A percentile compares a stretch with the other conserved stretches of the same genome.
Conservation (phyloP, 2,329 filamentous ascomycete genomes). For the Colletotrichum acutatum region DNA sequence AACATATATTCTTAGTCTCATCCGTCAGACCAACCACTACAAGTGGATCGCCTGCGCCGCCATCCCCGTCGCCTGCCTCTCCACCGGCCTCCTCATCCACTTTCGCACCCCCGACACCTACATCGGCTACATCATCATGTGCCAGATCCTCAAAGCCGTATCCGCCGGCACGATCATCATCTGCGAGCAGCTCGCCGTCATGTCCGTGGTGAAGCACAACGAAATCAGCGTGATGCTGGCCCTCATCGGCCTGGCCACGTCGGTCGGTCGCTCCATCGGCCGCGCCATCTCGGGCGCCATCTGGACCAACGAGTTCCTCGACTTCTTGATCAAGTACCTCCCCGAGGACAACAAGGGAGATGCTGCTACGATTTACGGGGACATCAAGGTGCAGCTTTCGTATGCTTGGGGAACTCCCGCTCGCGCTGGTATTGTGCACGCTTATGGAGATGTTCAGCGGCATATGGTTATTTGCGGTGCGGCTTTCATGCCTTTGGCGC, state of each 20-base stretch:
- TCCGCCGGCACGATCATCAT: conserved; percentile 53
- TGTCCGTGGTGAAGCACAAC: conserved; percentile 46
- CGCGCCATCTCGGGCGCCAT: conserved; percentile 45
- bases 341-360: conserved; percentile 56
- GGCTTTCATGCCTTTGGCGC: conserved; percentile 22
- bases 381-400: conserved; percentile 46
- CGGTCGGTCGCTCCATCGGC: conserved; percentile 46
- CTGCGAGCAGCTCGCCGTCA: conserved; percentile 54
- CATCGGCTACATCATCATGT: conserved; percentile 51
- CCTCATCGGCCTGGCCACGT: conserved; percentile 44
- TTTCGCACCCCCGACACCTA: conserved; percentile 45
- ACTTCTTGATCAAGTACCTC: conserved; percentile 48
- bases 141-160: conserved; percentile 52
- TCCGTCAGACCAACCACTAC: conserved; percentile 45
- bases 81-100: conserved; percentile 46
- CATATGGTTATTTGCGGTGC: conserved; percentile 47
- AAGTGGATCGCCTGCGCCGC: conserved; percentile 44
- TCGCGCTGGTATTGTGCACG: conserved; percentile 55
- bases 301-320: conserved; percentile 50
- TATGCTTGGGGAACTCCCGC: conserved; percentile 53
- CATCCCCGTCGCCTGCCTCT: conserved; percentile 46
- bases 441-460: conserved; percentile 59
- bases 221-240: conserved; percentile 47
- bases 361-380: conserved; percentile 50
- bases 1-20: conserved; percentile 51